Evolutionary conservation across 2,329 filamentous ascomycete species (phyloP).

Genomic region (Nemania abortiva): DNA sequence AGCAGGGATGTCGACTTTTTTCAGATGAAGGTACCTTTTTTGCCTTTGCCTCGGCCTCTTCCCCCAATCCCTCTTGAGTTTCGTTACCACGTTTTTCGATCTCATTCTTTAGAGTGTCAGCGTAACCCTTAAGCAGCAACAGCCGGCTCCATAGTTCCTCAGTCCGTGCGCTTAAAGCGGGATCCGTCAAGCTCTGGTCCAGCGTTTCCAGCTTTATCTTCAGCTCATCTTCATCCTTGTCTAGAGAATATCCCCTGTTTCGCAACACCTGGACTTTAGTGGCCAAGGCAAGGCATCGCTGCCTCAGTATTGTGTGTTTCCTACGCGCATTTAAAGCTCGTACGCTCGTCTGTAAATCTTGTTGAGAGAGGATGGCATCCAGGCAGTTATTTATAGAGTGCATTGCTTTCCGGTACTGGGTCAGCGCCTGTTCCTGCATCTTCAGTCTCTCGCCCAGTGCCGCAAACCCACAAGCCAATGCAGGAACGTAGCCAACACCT

Average conservation of each 20-base stretch:
- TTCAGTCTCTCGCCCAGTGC: constrained; percentile 78
- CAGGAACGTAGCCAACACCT: constrained; percentile 79
- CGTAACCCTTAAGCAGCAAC: constrained; percentile 79
- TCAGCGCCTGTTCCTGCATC: constrained; percentile 76
- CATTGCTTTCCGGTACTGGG: constrained; percentile 76
- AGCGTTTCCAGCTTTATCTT: constrained; percentile 77
- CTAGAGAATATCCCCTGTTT: constrained; percentile 84
- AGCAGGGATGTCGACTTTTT: background rate
- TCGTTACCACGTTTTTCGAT: constrained; percentile 74
- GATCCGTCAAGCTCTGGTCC: constrained; percentile 78
- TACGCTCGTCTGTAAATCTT: constrained; percentile 82
- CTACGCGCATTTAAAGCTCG: constrained; percentile 78
- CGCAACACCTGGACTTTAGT: constrained; percentile 84
- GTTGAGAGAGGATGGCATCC: constrained; percentile 77
- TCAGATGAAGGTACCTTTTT: constrained; percentile 71
- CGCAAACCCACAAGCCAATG: constrained; percentile 79
- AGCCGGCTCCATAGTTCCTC: constrained; percentile 89
- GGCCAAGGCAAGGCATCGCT: constrained; percentile 79
- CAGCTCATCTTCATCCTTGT: constrained; percentile 82
- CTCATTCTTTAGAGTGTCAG: constrained; percentile 78
- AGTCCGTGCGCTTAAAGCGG: constrained; percentile 78
- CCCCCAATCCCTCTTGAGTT: constrained; percentile 70
- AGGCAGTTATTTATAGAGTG: constrained; percentile 84
- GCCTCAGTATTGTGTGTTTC: constrained; percentile 78
- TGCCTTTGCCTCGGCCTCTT: constrained; percentile 77